Percentiles rank a stretch among this genome's conserved stretches.
Conservation (phyloP, 139 green algal species). For the Chlamydomonas sp. region DNA sequence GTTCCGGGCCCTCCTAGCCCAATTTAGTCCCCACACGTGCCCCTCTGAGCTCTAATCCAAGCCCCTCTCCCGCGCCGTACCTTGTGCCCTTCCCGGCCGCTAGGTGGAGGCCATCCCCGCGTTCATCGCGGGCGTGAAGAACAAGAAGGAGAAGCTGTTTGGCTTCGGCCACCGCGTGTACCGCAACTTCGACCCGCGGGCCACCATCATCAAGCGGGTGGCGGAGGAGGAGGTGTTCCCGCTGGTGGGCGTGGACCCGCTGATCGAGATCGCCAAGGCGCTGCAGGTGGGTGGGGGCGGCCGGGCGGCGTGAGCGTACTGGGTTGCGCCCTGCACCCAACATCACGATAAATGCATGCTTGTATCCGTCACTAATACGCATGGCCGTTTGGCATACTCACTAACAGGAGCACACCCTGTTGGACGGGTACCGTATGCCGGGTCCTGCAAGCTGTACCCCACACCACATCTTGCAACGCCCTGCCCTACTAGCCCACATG, state of each 20-base stretch:
- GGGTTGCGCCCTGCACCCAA: too few species aligned
- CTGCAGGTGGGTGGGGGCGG: slow-evolving; percentile 69
- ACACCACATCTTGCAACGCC: background rate
- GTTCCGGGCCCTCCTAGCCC: too few species aligned
- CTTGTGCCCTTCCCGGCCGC: too few species aligned
- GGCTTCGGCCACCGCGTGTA: slow-evolving; percentile 99
- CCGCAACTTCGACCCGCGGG: slow-evolving; percentile 99
- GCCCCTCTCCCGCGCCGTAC: too few species aligned
- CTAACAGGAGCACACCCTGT: too few species aligned
- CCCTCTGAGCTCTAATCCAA: too few species aligned
- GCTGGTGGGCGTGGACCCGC: slow-evolving; percentile 91
- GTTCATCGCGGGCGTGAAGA: slow-evolving; percentile 77
- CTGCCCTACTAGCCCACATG: background rate
- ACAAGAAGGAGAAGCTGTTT: slow-evolving; percentile 89
- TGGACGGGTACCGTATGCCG: too few species aligned
- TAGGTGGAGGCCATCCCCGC: slow-evolving; percentile 82
- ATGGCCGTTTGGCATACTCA: too few species aligned
- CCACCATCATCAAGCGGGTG: slow-evolving; percentile 90
- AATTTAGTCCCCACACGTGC: too few species aligned
- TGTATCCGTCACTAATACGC: background rate
- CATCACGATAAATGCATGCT: too few species aligned
- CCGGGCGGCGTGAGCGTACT: too few species aligned
- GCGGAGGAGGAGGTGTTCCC: slow-evolving; percentile 88
- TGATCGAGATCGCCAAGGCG: slow-evolving; percentile 95
- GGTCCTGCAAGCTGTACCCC: background rate